Evolutionary conservation across 768 basidiomycete species (phyloP).

Genomic region (Nevesoporus exiguus): DNA sequence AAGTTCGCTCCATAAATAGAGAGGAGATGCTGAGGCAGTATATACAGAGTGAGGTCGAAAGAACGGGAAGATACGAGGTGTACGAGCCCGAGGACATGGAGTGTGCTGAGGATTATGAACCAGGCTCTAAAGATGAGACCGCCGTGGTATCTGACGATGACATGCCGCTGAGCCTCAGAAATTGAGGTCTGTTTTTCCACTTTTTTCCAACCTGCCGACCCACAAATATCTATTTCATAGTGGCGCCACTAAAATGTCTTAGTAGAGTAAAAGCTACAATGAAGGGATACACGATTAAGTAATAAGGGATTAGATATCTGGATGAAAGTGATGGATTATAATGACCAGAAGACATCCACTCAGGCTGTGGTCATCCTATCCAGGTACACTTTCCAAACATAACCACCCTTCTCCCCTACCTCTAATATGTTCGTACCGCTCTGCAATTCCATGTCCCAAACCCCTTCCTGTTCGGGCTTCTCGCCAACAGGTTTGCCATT

Average conservation of each 20-base stretch:
- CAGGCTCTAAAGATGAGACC: slow-evolving; percentile 1
- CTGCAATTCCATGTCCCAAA: slow-evolving; percentile 62
- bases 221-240: slow-evolving; percentile 7
- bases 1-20: slow-evolving; percentile 58
- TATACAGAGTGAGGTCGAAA: slow-evolving; percentile 49
- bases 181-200: slow-evolving; percentile 7
- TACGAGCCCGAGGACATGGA: slow-evolving; percentile 60
- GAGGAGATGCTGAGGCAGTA: slow-evolving; percentile 63
- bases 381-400: slow-evolving; percentile 69
- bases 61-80: slow-evolving; percentile 59
- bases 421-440: slow-evolving; percentile 63
- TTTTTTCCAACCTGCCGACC: no score
- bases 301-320: slow-evolving; percentile 29
- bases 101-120: slow-evolving; percentile 41
- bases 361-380: slow-evolving; percentile 38
- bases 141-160: slow-evolving; percentile 19
- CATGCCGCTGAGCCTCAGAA: slow-evolving; percentile 15
- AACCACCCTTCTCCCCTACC: slow-evolving; percentile 66
- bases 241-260: slow-evolving; percentile 15
- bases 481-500: slow-evolving; percentile 53
- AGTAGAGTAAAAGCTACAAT: slow-evolving; percentile 26
- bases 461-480: slow-evolving; percentile 42
- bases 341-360: slow-evolving; percentile 8
- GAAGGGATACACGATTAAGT: slow-evolving; percentile 31
- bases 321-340: slow-evolving; percentile 7